Conservation (phyloP, 768 basidiomycete genomes). For the Gymnopilus dilepis region DNA sequence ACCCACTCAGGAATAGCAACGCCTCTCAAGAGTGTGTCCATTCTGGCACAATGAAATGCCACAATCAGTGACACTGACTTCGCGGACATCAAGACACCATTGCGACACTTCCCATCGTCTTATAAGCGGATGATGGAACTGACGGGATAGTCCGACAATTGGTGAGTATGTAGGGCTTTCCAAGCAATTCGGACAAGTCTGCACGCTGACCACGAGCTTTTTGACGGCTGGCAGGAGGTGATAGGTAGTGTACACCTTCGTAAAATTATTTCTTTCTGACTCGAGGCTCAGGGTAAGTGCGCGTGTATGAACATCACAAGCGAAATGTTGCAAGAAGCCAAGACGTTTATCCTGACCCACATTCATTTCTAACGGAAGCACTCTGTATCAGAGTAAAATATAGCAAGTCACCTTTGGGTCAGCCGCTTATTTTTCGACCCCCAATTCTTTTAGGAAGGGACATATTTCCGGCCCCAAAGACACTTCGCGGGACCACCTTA, state of each 20-base stretch:
- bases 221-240: slow-evolving; percentile 1
- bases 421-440: slow-evolving; percentile 3
- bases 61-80: slow-evolving; percentile 3
- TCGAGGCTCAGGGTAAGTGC: slow-evolving; percentile 5
- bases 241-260: not conserved
- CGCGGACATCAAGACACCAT: slow-evolving; percentile 2
- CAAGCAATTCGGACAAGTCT: not conserved
- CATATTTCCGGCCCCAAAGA: not conserved
- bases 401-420: not conserved
- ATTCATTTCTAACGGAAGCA: slow-evolving; percentile 6
- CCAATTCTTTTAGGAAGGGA: not conserved
- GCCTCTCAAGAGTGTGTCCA: slow-evolving; percentile 2
- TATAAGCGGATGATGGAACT: slow-evolving; percentile 1
- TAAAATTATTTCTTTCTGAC: not conserved
- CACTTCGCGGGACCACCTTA: slow-evolving; percentile 1
- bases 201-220: slow-evolving; percentile 1
- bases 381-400: slow-evolving; percentile 4
- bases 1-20: not conserved
- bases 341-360: not conserved
- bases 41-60: not conserved
- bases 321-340: not conserved
- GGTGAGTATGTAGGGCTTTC: not conserved
- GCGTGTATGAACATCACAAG: slow-evolving; percentile 7
- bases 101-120: slow-evolving; percentile 7
- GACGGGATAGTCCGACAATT: not conserved